A percentile compares a stretch with the other conserved stretches of the same genome.
phyloP scores from a whole-genome alignment of 495 filamentous ascomycete species.

The Neurospora sp. region DNA sequence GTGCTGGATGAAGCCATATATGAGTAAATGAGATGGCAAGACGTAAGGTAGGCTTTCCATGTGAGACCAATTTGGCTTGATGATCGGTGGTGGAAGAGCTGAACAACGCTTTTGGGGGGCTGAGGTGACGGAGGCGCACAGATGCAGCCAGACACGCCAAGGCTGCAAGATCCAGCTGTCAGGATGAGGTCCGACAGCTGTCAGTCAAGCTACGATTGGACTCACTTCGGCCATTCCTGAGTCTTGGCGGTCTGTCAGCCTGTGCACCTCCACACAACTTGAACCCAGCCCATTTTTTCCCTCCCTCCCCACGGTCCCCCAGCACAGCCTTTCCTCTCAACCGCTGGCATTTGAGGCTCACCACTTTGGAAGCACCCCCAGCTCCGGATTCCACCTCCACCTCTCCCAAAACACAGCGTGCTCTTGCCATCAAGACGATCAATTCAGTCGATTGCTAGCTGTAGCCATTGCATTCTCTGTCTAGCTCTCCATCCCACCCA shows the following conservation, averaged over 20 bases:
- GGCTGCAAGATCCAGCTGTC: not conserved
- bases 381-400: not conserved
- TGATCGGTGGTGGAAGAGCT: not conserved
- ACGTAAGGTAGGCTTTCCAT: not conserved
- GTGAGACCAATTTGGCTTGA: not conserved
- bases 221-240: not conserved
- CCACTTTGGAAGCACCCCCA: not conserved
- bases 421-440: not conserved
- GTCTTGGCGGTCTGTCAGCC: not conserved
- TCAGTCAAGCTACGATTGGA: not conserved
- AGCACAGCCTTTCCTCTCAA: not conserved
- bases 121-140: not conserved
- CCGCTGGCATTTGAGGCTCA: not conserved
- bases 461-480: not conserved
- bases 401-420: not conserved
- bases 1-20: not conserved
- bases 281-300: not conserved
- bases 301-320: not conserved
- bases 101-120: not conserved
- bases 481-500: not conserved
- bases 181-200: not conserved
- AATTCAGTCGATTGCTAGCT: not conserved
- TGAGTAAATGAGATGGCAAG: not conserved
- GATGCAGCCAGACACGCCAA: not conserved
- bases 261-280: not conserved